Conservation (phyloP, 768 basidiomycete genomes). For the Amylocystis lapponica region DNA sequence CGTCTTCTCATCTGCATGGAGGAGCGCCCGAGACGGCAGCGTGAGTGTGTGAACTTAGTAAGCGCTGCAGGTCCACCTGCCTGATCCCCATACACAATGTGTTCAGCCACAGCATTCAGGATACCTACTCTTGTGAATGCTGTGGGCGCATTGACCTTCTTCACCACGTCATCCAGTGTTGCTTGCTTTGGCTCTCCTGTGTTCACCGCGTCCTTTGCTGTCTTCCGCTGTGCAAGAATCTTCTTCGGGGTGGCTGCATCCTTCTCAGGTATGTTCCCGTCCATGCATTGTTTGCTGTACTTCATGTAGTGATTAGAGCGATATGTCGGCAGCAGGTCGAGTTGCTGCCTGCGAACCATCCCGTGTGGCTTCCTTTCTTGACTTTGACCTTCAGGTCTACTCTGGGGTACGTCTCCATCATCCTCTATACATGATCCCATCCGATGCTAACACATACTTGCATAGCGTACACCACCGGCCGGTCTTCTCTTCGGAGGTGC, state of each 20-base stretch:
- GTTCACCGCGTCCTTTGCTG: background rate
- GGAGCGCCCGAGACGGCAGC: background rate
- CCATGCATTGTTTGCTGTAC: background rate
- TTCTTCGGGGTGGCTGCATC: background rate
- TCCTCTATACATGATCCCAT: background rate
- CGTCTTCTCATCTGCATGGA: background rate
- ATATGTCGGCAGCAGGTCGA: background rate
- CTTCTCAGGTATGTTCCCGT: background rate
- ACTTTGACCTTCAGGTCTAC: background rate
- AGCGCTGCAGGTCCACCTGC: background rate
- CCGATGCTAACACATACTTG: background rate
- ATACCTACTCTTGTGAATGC: background rate
- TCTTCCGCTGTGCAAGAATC: background rate
- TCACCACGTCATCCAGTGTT: background rate
- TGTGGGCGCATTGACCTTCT: background rate
- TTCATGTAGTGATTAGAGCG: background rate
- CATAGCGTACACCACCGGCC: background rate
- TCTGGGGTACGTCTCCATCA: background rate
- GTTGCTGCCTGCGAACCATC: background rate
- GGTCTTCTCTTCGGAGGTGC: background rate
- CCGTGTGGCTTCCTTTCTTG: background rate
- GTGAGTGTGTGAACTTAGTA: background rate
- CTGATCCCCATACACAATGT: background rate
- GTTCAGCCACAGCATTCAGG: background rate
- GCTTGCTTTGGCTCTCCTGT: background rate